Evolutionary conservation across 2,329 filamentous ascomycete species (phyloP), one percentile per base, ranked within the genome.

Genomic region (Neonectria punicea): DNA sequence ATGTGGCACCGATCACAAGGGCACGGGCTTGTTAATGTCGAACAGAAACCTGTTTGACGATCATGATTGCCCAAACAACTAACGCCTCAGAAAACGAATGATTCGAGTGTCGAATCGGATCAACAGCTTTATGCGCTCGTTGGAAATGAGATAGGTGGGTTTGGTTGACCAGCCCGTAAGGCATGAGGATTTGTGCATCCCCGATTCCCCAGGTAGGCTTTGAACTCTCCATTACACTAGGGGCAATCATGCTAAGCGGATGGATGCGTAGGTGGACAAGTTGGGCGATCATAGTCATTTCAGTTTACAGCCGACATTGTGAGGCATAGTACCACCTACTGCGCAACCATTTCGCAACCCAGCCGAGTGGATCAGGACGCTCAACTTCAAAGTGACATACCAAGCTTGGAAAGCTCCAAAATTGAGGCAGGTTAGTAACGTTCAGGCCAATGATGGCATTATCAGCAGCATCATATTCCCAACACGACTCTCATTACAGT

Each of bases 1-100:
- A 64, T 39, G 51, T 51, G 36, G 44, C 51, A 54, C 61, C 20
- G 61, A 56, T 49, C 56, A 50, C 34, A 22, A 56, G 58, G 56
- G 50, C 36, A 56, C 41, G 51, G 39, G 28, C 34, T 51, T 18
- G 28, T 64, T 32, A 59, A 64, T 43, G 56, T 60, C 61, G 22
- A 28, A 64, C 56, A 59, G 34, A 55, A 36, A 28, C 44, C n/a
- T 11, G 51, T 59, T 64, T 64, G 56, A 59, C 18, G 36, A 20
- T 36, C 22, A 50, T 13, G 53, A 32, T 63, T n/a, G n/a, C 36
- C 32, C 36, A 59, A 47, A 64, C 61, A 32, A 22, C 16, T 32
- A 53, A 51, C 36, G 56, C 56, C 25, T 56, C 61, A 60, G 46
- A 60, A 50, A 18, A 22, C 18, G 18, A 34, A 28, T 51, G 18